Evolutionary conservation across 257 asterid species (phyloP).

Genomic region (Ocimum tenuiflorum): DNA sequence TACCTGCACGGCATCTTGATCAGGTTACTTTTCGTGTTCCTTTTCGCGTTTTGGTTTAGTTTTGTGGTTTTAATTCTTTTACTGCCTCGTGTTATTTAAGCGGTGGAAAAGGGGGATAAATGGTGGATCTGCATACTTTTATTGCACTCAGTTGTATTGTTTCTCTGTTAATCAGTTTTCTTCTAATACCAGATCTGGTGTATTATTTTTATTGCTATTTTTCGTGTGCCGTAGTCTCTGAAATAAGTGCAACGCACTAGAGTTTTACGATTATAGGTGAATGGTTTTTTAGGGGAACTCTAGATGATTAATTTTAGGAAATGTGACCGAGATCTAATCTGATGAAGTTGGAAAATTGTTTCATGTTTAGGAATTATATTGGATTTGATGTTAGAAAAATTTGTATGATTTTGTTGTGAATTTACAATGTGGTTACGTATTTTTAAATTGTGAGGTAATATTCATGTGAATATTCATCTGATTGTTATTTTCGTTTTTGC

Average conservation of each 20-base stretch:
- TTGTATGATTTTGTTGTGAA: background rate
- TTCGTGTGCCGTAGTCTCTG: background rate
- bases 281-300: slow-evolving; percentile 1
- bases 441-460: background rate
- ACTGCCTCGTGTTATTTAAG: background rate
- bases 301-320: too few relatives aligned
- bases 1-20: slow-evolving; percentile 18
- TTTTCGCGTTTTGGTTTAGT: too few relatives aligned
- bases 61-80: background rate
- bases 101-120: background rate
- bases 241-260: background rate
- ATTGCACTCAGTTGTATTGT: background rate
- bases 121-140: background rate
- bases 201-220: background rate
- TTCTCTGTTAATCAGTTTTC: background rate
- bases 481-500: background rate
- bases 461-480: background rate
- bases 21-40: slow-evolving; percentile 15
- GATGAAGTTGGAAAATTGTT: background rate
- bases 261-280: background rate
- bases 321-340: too few relatives aligned
- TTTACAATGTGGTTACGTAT: background rate
- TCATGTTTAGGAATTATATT: background rate
- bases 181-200: background rate
- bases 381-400: too few relatives aligned